Evolutionary conservation across 2,329 filamentous ascomycete genomes (phyloP), one percentile per base, ranked within the genome.

Genomic region (Sporothrix euskadiensis): DNA sequence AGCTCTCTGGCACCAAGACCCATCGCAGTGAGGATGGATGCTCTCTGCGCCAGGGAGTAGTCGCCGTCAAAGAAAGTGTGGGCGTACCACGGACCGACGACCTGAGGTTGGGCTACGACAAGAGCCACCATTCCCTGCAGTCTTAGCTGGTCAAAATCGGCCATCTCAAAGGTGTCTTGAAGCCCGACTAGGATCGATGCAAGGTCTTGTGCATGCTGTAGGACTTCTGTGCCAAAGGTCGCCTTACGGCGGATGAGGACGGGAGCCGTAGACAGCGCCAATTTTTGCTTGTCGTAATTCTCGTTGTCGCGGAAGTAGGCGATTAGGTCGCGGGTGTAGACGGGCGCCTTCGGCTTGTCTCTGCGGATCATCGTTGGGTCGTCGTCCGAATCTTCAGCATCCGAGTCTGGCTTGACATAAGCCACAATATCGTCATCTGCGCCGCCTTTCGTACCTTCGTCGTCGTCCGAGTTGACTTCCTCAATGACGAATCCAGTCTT

Each of bases 31-130:
- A 99, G 89, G 52, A 98, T 87, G 0, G 92, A 89, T 8, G 92
- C 92, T 54, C 96, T 88, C 80, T 98, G 95, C 0, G 91, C 88
- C 52, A 98, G 84, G 0, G 94, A 97, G 81, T 96, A 94, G 79
- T 99, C 96, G 19, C 94, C 94, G 57, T 94, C 91, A 80, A 98
- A 98, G 80, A 96, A 97, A 0, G 92, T 91, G 73, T 90, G 89
- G 3, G 92, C 90, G 74, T 97, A 93, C 91, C 93, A 97, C 16
- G 89, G 92, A 0, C 90, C 94, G 88, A 98, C 93, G 71, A 88
- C 86, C 68, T 88, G 84, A 0, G 96, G 93, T 76, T 92, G 89
- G 0, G 93, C 90, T 2, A 96, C 86, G 0, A 97, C 84, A 8
- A 97, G 83, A 0, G 94, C 92, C 61, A 98, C 90, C 84, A 99